Base-by-base conservation (phyloP, 805 yeast genomes). In the Metschnikowia chrysomelidarum region DNA sequence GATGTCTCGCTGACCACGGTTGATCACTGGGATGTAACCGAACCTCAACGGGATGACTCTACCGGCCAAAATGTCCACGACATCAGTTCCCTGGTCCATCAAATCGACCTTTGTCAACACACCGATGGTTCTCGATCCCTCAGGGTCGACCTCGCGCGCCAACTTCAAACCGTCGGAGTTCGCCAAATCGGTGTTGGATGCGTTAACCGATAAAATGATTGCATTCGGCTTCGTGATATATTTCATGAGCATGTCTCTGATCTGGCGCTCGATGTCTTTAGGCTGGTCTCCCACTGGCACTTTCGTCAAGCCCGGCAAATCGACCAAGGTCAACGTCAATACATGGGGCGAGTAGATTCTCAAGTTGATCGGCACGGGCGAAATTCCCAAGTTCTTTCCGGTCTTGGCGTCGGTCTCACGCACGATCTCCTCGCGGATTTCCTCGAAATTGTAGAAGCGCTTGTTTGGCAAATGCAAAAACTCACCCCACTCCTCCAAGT, bases 221-320 rank as follows among this genome's bases (percentile, higher is more conserved):
- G 97, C 95, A 54, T 93, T 91, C 39, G 98, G 98, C 54, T 88
- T 88, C 18, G 96, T 82, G 47, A 93, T 89, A 58, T 83, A 93
- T 62, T 88, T 89, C 74, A 93, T 73, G 30, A 93, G 71, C 87
- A 93, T 82, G 46, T 88, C 95, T 56, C 88, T 81, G 54, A 93
- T 93, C 65, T 87, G 97, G 47, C 75, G 79, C 67, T 93, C 98
- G 48, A 93, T 93, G 62, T 93, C 98, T 53, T 85, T 83, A 36
- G 98, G 98, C 65, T 93, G 98, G 65, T 93, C 98, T 32, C 98
- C 98, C 37, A 93, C 96, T 4, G 98, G 98, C 24, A 93, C 98
- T 60, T 93, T 93, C 25, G 98, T 93, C 54, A 93, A 76, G 42
- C 98, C 98, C 7, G 98, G 98, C 54, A 93, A 75, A 66, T 93